A percentile compares a stretch with the other conserved stretches of the same genome.
Conservation (phyloP, 2,329 filamentous ascomycete genomes). For the Periconia digitata region DNA sequence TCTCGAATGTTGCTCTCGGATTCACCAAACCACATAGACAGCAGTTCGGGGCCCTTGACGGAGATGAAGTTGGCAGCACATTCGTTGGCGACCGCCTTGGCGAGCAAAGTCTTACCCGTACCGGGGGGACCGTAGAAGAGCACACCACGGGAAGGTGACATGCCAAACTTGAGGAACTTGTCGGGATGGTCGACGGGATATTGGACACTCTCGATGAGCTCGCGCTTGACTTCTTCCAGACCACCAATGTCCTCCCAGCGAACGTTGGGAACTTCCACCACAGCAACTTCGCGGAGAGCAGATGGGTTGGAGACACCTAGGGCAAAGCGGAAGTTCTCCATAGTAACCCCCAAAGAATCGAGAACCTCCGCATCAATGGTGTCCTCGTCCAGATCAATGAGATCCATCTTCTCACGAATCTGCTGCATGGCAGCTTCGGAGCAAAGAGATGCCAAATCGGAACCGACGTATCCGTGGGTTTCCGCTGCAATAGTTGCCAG, state of each 20-base stretch:
- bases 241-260: constrained; percentile 99
- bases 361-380: constrained; percentile 98
- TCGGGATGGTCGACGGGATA: constrained; percentile 99
- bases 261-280: constrained; percentile 98
- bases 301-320: constrained; percentile 98
- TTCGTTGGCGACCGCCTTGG: constrained; percentile 99
- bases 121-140: constrained; percentile 98
- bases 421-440: constrained; percentile 99
- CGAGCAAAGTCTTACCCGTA: constrained; percentile 99
- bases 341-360: constrained; percentile 96
- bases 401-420: constrained; percentile 99
- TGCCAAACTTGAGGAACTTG: constrained; percentile 99
- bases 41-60: constrained; percentile 94
- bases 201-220: constrained; percentile 97
- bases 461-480: constrained; percentile 98
- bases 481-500: constrained; percentile 95
- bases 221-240: constrained; percentile 96
- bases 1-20: constrained; percentile 99
- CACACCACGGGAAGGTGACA: constrained; percentile 96
- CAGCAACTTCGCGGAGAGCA: constrained; percentile 95
- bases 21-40: constrained; percentile 99
- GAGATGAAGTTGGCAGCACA: constrained; percentile 99
- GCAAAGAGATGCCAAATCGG: constrained; percentile 95
- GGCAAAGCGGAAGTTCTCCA: constrained; percentile 99
- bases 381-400: constrained; percentile 98